These are phyloP conservation scores for Chytriomyces confervae DNA, from an alignment of 192 early-diverging fungal genomes.

Conservation along the genomic window DNA sequence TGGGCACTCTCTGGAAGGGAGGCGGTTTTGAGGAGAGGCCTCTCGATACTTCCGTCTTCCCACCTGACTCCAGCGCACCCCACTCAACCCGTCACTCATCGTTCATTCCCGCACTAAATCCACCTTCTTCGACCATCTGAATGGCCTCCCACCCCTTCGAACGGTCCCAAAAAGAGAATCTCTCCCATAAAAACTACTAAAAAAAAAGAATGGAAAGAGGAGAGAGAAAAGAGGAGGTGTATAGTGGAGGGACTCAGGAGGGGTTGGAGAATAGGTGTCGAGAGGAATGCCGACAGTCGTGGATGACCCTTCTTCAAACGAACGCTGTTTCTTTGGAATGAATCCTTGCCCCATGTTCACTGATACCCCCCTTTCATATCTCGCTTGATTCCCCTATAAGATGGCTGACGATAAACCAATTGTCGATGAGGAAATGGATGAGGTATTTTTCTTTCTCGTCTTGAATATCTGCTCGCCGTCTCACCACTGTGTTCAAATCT, in stretches of 20 bases:
- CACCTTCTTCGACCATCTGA: not conserved
- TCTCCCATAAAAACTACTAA: constrained; percentile 3
- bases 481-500: not conserved
- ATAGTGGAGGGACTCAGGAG: not conserved
- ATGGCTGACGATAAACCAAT: constrained; percentile 30
- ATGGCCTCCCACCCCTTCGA: not conserved
- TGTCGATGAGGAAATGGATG: constrained; percentile 33
- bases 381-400: not conserved
- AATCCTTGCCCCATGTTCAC: too few species aligned
- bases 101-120: not conserved
- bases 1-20: too few species aligned
- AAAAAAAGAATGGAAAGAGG: constrained; percentile 7
- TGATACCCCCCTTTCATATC: not conserved
- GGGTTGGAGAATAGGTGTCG: too few species aligned
- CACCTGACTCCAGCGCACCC: not conserved
- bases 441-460: not conserved
- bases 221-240: constrained; percentile 7
- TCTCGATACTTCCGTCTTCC: too few species aligned
- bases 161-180: not conserved
- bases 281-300: not conserved
- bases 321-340: not conserved
- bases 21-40: too few species aligned
- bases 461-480: not conserved
- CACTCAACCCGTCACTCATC: not conserved
- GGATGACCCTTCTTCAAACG: not conserved